Evolutionary conservation across 2,329 filamentous ascomycete species (phyloP).

Genomic region (Xylaria sp.): DNA sequence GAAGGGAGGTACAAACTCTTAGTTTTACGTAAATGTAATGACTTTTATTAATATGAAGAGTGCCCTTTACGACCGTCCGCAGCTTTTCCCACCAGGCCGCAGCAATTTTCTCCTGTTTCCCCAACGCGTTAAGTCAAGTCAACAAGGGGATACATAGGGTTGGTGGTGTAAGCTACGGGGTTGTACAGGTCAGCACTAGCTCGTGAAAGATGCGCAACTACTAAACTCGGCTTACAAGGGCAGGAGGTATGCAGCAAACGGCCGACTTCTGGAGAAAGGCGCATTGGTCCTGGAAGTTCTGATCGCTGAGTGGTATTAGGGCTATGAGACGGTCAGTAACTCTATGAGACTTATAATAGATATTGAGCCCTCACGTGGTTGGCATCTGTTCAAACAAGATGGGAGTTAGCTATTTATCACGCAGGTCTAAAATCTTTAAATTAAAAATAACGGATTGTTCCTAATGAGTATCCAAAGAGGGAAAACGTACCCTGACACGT

Average conservation of each 20-base stretch:
- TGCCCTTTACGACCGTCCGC: too few relatives aligned
- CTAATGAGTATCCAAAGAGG: background rate
- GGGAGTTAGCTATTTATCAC: constrained; percentile 3
- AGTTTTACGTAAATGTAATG: too few relatives aligned
- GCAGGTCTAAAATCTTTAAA: background rate
- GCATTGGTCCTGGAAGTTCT: constrained; percentile 24
- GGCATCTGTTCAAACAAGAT: constrained; percentile 8
- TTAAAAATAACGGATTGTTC: background rate
- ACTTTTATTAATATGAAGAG: too few relatives aligned
- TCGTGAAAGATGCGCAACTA: background rate
- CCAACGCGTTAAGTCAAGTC: background rate
- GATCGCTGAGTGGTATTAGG: constrained; percentile 20
- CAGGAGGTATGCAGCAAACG: constrained; percentile 22
- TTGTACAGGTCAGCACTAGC: constrained; percentile 5
- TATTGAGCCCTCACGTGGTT: constrained; percentile 11
- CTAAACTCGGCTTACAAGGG: constrained; percentile 12
- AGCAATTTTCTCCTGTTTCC: background rate
- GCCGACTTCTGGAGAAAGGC: constrained; percentile 16
- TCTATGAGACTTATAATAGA: background rate
- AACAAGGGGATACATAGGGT: constrained; percentile 19
- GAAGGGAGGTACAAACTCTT: too few relatives aligned
- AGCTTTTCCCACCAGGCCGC: too few relatives aligned
- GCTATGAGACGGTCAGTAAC: constrained; percentile 15
- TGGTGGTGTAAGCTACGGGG: constrained; percentile 9
- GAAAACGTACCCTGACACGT: constrained; percentile 18